Evolutionary conservation across 2,329 filamentous ascomycete genomes (phyloP).

Genomic region (Fusarium chlamydosporum): DNA sequence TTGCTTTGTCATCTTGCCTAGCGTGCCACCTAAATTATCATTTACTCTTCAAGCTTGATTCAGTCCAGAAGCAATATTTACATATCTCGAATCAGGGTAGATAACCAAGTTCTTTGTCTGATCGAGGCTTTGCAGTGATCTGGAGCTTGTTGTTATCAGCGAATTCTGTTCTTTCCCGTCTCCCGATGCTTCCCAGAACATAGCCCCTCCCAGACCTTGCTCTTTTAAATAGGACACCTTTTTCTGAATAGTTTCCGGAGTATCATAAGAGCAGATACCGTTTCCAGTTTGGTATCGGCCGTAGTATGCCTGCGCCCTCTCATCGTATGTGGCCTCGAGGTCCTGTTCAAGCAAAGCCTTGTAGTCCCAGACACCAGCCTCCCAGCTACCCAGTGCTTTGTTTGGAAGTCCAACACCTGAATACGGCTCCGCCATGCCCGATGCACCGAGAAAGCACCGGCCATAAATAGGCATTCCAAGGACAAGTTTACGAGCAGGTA

Average conservation of each 20-base stretch:
- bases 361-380: conserved; percentile 82
- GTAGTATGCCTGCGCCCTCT: conserved; percentile 73
- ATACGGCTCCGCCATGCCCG: conserved; percentile 50
- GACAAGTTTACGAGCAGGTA: conserved; percentile 75
- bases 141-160: conserved; percentile 66
- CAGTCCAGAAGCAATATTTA: conserved; percentile 58
- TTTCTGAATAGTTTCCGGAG: conserved; percentile 66
- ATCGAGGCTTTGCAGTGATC: conserved; percentile 59
- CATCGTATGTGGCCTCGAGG: conserved; percentile 70
- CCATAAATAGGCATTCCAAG: conserved; percentile 86
- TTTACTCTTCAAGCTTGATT: background rate
- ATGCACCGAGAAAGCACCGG: conserved; percentile 69
- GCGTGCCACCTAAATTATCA: background rate
- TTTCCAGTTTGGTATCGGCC: conserved; percentile 72
- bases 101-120: conserved; percentile 62
- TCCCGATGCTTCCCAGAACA: conserved; percentile 88
- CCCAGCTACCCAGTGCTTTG: conserved; percentile 71
- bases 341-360: conserved; percentile 77
- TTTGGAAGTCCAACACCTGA: conserved; percentile 68
- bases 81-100: conserved; percentile 67
- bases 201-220: conserved; percentile 75
- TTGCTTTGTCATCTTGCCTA: no score
- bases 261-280: conserved; percentile 80
- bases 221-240: conserved; percentile 76
- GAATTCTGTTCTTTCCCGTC: conserved; percentile 73